A percentile compares a stretch with the other conserved stretches of the same genome.
Conservation (phyloP, 768 basidiomycete genomes). For the Chalciporus piperatus region DNA sequence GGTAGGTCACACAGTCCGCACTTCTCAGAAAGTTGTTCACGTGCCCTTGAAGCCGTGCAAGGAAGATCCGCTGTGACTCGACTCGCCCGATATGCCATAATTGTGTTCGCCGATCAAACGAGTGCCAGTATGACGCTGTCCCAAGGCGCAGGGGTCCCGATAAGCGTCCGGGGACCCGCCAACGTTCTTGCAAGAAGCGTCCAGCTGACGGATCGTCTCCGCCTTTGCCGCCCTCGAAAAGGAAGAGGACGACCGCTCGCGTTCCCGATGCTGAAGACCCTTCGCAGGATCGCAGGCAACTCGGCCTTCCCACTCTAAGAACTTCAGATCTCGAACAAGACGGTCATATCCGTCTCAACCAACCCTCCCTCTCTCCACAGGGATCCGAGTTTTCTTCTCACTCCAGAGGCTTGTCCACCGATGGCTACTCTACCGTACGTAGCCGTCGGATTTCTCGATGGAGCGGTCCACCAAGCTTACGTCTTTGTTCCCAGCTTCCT, state of each 20-base stretch:
- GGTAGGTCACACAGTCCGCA: constrained; percentile 47
- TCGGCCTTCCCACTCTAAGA: constrained; percentile 25
- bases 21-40: constrained; percentile 28
- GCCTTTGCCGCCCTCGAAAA: constrained; percentile 49
- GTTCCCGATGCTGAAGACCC: constrained; percentile 33
- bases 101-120: constrained; percentile 73
- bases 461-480: constrained; percentile 1
- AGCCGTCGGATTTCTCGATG: not conserved
- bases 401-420: constrained; percentile 27
- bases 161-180: constrained; percentile 81
- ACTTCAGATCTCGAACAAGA: constrained; percentile 28
- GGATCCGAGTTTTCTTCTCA: constrained; percentile 29
- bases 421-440: constrained; percentile 27
- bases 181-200: constrained; percentile 83
- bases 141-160: constrained; percentile 85
- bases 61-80: constrained; percentile 87
- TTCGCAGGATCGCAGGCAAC: constrained; percentile 25
- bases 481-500: constrained; percentile 22
- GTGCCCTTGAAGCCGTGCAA: constrained; percentile 60
- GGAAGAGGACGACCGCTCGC: constrained; percentile 42
- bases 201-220: constrained; percentile 53
- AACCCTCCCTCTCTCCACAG: constrained; percentile 34
- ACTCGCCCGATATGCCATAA: constrained; percentile 79
- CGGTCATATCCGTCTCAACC: constrained; percentile 21
- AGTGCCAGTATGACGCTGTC: constrained; percentile 75